A percentile compares a stretch with the other conserved stretches of the same genome.
Conservation (phyloP, 2,329 filamentous ascomycete genomes). For the Microdochium nivale region DNA sequence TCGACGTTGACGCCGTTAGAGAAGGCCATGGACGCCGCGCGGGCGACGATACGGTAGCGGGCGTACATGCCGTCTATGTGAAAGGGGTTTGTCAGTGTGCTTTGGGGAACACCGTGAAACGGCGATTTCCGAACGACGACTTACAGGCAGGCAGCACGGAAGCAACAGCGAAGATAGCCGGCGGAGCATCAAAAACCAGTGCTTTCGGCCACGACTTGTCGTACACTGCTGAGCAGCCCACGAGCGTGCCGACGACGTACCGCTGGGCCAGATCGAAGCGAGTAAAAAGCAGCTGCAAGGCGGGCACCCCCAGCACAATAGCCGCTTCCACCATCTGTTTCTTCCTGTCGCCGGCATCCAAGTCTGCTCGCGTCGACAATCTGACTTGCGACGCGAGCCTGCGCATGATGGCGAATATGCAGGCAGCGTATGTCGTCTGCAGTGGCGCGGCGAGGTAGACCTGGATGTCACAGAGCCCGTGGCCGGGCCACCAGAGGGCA, state of each 20-base stretch:
- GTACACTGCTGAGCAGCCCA: slow-evolving; percentile 38
- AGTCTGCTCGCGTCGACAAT: slow-evolving; percentile 26
- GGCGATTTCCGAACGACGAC: slow-evolving; percentile 18
- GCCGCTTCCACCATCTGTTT: slow-evolving; percentile 33
- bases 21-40: slow-evolving; percentile 37
- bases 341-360: background rate
- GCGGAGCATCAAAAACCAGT: slow-evolving; percentile 38
- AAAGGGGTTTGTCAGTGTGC: background rate
- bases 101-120: no score
- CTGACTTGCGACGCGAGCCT: slow-evolving; percentile 43
- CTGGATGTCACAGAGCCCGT: slow-evolving; percentile 45
- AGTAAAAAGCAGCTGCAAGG: slow-evolving; percentile 38
- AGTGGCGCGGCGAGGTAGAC: slow-evolving; percentile 25
- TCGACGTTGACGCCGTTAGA: slow-evolving; percentile 29
- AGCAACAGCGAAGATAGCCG: slow-evolving; percentile 30
- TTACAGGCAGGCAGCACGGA: slow-evolving; percentile 40
- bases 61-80: slow-evolving; percentile 19
- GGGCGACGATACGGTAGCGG: slow-evolving; percentile 26
- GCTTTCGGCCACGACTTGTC: slow-evolving; percentile 37
- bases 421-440: slow-evolving; percentile 36
- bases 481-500: slow-evolving; percentile 39
- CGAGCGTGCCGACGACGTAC: slow-evolving; percentile 39
- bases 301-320: slow-evolving; percentile 45
- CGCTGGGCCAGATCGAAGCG: slow-evolving; percentile 38
- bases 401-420: slow-evolving; percentile 45